phyloP scores from a whole-genome alignment of 352 stramenopile genomes.

The Pythium phragmiticola region DNA sequence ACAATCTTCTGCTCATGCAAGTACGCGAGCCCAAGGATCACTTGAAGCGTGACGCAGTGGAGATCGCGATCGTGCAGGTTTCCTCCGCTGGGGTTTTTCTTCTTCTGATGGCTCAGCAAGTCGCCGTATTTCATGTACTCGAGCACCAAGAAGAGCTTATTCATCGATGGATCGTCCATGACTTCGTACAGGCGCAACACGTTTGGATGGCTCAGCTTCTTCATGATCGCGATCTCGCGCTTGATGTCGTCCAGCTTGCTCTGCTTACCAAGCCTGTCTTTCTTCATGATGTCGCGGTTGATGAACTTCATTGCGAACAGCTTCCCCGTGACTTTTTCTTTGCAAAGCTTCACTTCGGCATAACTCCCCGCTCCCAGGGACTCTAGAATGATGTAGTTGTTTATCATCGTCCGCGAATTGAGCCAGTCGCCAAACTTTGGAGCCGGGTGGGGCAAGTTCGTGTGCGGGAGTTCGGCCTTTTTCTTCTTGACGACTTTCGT shows the following conservation, averaged over 20 bases:
- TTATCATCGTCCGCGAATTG: conserved; percentile 88
- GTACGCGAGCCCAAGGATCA: conserved; percentile 88
- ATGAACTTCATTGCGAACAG: conserved; percentile 89
- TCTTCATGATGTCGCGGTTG: conserved; percentile 86
- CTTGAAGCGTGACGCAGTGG: conserved; percentile 69
- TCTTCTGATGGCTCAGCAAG: conserved; percentile 71
- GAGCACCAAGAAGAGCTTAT: conserved; percentile 96
- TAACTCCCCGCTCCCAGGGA: conserved; percentile 85
- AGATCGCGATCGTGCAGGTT: conserved; percentile 67
- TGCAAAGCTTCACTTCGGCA: conserved; percentile 89
- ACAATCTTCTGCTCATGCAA: conserved; percentile 85
- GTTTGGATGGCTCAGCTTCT: conserved; percentile 96
- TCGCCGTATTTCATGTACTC: conserved; percentile 93
- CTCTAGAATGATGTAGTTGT: conserved; percentile 93
- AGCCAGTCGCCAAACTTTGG: conserved; percentile 85
- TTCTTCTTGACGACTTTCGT: conserved; percentile 86
- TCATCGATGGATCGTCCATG: conserved; percentile 93
- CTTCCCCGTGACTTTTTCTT: conserved; percentile 72
- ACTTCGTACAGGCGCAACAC: conserved; percentile 94
- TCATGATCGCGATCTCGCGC: conserved; percentile 97
- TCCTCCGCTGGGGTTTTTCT: conserved; percentile 48
- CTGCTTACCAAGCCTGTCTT: conserved; percentile 76
- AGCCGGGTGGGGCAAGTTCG: conserved; percentile 70
- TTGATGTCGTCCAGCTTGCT: conserved; percentile 87
- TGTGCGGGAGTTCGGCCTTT: conserved; percentile 66